phyloP scores from a whole-genome alignment of 176 grass and related monocot species.

The Paspalum vaginatum region DNA sequence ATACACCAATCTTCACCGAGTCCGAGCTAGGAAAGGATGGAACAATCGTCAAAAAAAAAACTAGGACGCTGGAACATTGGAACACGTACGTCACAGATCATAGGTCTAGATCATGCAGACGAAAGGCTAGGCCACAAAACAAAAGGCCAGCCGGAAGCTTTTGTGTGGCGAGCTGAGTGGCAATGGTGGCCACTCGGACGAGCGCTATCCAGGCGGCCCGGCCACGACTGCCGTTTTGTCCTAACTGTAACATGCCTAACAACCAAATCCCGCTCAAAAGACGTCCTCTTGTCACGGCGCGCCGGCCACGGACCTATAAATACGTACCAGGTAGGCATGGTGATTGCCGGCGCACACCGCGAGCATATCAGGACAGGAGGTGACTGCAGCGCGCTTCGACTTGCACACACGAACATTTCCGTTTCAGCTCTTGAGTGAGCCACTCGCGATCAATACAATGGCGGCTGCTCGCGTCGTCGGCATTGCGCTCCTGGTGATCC shows the following conservation, averaged over 20 bases:
- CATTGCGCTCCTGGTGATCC: constrained; percentile 40
- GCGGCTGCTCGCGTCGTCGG: constrained; percentile 19
- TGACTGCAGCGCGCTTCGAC: background rate
- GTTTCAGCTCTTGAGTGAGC: background rate
- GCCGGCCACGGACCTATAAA: constrained; percentile 7
- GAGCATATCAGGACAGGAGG: constrained; percentile 1
- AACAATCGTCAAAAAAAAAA: too few relatives aligned
- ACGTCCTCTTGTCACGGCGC: background rate
- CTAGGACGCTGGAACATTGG: too few relatives aligned
- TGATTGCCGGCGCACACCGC: background rate
- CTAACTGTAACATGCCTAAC: background rate
- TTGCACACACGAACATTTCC: background rate
- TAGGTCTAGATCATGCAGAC: too few relatives aligned
- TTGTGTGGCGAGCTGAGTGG: background rate
- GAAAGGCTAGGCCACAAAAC: too few relatives aligned
- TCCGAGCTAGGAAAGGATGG: too few relatives aligned
- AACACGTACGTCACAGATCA: too few relatives aligned
- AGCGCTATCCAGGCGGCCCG: background rate
- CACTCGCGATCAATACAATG: background rate
- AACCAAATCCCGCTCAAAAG: background rate
- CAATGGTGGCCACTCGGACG: constrained; percentile 34
- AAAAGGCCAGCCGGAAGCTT: background rate
- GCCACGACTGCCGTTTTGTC: background rate
- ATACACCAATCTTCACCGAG: too few relatives aligned
- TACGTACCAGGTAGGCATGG: constrained; percentile 1